Percentiles rank a stretch among this genome's conserved stretches.
Evolutionary conservation across 2,329 filamentous ascomycete genomes (phyloP).

Genomic region (Xylariaceae sp.): DNA sequence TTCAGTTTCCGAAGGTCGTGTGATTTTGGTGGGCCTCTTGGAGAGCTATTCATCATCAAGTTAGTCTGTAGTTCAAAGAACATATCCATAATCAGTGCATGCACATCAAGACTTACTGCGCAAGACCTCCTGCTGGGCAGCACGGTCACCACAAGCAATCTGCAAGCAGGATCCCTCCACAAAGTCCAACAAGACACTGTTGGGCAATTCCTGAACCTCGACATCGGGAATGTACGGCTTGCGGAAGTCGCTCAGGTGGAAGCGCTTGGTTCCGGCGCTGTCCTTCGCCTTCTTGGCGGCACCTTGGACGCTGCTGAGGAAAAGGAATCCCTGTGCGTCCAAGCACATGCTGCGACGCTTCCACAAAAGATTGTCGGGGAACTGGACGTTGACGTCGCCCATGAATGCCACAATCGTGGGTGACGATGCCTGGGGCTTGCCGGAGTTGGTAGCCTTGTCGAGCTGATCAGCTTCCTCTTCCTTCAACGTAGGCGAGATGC

Average conservation of each 20-base stretch:
- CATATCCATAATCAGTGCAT: not conserved
- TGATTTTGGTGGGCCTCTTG: conserved; percentile 39
- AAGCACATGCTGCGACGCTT: conserved; percentile 86
- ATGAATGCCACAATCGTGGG: conserved; percentile 58
- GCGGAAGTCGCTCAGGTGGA: conserved; percentile 79
- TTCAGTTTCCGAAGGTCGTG: conserved; percentile 31
- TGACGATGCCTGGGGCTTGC: conserved; percentile 24
- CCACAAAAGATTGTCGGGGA: conserved; percentile 93
- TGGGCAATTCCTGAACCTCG: conserved; percentile 85
- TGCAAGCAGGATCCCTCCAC: conserved; percentile 57
- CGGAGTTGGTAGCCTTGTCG: conserved; percentile 25
- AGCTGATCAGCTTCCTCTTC: conserved; percentile 42
- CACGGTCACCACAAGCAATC: conserved; percentile 57
- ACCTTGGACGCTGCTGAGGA: conserved; percentile 66
- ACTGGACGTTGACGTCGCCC: conserved; percentile 93
- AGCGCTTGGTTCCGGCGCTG: conserved; percentile 60
- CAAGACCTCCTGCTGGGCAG: conserved; percentile 51
- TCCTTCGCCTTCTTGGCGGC: conserved; percentile 49
- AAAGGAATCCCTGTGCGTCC: conserved; percentile 75
- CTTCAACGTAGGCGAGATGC: conserved; percentile 46
- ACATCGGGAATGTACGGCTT: conserved; percentile 78
- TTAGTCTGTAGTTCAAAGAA: conserved; percentile 22
- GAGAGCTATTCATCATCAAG: conserved; percentile 33
- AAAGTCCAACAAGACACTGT: conserved; percentile 65
- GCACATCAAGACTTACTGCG: conserved; percentile 40